phyloP scores from a whole-genome alignment of 129 eudicot genomes.

The Artemisia argyi region DNA sequence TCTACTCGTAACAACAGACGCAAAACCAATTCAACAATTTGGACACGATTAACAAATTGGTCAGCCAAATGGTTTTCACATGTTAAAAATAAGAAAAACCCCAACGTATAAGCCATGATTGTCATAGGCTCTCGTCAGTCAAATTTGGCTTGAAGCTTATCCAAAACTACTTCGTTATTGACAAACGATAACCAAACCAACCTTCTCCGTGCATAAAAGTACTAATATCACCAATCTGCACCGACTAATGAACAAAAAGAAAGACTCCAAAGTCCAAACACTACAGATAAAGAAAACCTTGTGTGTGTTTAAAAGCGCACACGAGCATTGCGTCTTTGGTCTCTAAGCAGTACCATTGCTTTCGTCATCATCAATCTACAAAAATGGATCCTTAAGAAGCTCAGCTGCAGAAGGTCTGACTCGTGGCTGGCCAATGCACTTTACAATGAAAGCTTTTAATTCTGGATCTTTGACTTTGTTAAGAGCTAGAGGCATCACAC shows the following conservation, averaged over 20 bases:
- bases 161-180: neutral
- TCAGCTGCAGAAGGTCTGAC: conserved; percentile 67
- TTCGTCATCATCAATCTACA: conserved; percentile 31
- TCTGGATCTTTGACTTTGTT: conserved; percentile 55
- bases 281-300: neutral
- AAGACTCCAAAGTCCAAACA: conserved; percentile 14
- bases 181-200: conserved; percentile 5
- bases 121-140: neutral
- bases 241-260: neutral
- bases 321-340: neutral
- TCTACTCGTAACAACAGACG: neutral
- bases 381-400: conserved; percentile 70
- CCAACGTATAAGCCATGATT: conserved; percentile 1
- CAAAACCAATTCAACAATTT: neutral
- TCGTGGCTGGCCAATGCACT: conserved; percentile 59
- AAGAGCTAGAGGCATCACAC: conserved; percentile 63
- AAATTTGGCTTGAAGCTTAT: neutral
- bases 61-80: conserved; percentile 1
- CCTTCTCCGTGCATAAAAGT: conserved; percentile 14
- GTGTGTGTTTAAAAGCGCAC: neutral
- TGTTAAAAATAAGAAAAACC: neutral
- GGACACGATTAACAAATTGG: neutral
- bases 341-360: conserved; percentile 10
- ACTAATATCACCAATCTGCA: conserved; percentile 11
- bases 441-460: conserved; percentile 60